Evolutionary conservation across 805 yeast genomes (phyloP).

Genomic region (Candida awuae): DNA sequence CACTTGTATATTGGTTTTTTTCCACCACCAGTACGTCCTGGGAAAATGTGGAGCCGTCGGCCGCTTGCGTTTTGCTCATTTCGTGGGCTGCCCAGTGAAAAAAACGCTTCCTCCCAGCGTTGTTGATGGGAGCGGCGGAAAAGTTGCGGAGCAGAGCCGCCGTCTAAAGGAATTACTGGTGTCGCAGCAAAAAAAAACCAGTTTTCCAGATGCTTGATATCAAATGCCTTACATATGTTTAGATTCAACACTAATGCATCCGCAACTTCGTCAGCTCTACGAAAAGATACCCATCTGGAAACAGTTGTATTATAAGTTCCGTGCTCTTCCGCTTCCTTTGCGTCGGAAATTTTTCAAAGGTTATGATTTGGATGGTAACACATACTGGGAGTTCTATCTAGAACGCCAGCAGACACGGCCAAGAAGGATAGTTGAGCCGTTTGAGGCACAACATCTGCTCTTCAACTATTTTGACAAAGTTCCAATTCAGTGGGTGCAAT

Average conservation of each 20-base stretch:
- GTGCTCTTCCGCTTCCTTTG: constrained; percentile 60
- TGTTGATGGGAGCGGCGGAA: no score
- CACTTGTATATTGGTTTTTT: no score
- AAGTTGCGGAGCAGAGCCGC: no score
- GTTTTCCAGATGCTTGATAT: no score
- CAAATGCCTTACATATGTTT: no score
- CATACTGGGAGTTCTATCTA: constrained; percentile 73
- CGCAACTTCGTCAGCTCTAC: constrained; percentile 4
- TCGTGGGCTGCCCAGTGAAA: no score
- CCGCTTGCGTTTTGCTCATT: no score
- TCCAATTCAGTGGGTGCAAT: constrained; percentile 72
- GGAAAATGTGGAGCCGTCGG: no score
- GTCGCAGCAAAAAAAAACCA: no score
- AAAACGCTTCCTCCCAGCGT: no score
- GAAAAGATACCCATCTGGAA: constrained; percentile 42
- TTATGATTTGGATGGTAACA: constrained; percentile 75
- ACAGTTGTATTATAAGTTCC: constrained; percentile 47
- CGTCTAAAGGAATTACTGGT: no score
- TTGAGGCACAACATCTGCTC: constrained; percentile 36
- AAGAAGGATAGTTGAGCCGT: constrained; percentile 58
- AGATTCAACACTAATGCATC: background rate
- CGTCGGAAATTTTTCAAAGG: constrained; percentile 63
- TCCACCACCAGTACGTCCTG: no score
- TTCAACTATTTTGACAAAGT: constrained; percentile 53
- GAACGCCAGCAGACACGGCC: constrained; percentile 35